Conservation (phyloP, 2,329 filamentous ascomycete species). For the Epichloe gansuensis region DNA sequence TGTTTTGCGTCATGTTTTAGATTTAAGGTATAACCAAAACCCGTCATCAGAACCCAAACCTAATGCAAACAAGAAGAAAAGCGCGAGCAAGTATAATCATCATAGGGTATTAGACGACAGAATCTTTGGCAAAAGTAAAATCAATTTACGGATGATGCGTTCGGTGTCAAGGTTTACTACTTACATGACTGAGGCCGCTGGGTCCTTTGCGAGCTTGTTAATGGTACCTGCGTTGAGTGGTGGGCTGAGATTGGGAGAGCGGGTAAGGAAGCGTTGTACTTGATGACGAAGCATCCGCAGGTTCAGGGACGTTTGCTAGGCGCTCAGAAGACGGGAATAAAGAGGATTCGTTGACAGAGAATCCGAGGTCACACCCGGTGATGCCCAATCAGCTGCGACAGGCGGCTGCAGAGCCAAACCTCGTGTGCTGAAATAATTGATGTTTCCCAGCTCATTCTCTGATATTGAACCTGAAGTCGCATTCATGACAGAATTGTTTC, state of each 20-base stretch:
- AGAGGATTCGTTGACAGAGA: slow-evolving; percentile 9
- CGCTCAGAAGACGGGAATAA: slow-evolving; percentile 11
- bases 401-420: slow-evolving; percentile 1
- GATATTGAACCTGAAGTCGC: neutral
- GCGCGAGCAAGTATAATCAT: too few relatives aligned
- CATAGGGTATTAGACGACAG: too few relatives aligned
- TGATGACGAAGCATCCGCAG: slow-evolving; percentile 10
- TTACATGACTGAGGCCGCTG: slow-evolving; percentile 5
- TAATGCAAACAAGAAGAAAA: too few relatives aligned
- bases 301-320: slow-evolving; percentile 10
- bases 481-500: neutral
- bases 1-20: too few relatives aligned
- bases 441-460: neutral
- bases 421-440: neutral
- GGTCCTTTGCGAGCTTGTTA: neutral
- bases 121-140: neutral
- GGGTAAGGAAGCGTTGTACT: slow-evolving; percentile 10
- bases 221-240: slow-evolving; percentile 2
- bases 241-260: slow-evolving; percentile 2
- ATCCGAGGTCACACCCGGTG: slow-evolving; percentile 11
- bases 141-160: neutral
- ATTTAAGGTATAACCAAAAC: too few relatives aligned
- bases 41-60: too few relatives aligned
- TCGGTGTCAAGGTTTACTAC: neutral
- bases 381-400: slow-evolving; percentile 3